Evolutionary conservation across 2,329 filamentous ascomycete genomes (phyloP).

Genomic region (Trichoderma cornu-damae): DNA sequence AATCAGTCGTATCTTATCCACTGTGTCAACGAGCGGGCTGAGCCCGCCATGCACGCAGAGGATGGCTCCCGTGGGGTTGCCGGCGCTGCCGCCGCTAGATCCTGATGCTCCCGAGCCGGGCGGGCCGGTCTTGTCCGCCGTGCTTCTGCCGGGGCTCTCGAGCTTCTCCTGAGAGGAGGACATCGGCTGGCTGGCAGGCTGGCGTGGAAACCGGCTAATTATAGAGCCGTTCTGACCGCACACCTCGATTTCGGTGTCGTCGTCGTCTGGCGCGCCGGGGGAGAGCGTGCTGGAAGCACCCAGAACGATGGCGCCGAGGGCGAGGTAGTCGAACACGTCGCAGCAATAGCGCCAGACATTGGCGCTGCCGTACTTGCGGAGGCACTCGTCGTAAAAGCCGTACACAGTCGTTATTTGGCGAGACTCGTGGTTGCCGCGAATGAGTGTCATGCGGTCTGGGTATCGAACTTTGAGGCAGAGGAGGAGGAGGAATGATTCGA

Average conservation of each 20-base stretch:
- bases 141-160: constrained; percentile 27
- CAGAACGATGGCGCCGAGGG: constrained; percentile 83
- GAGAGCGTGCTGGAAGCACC: constrained; percentile 68
- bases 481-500: constrained; percentile 93
- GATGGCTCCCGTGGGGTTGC: constrained; percentile 73
- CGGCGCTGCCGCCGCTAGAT: constrained; percentile 57
- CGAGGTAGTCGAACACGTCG: constrained; percentile 96
- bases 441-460: constrained; percentile 92
- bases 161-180: constrained; percentile 14
- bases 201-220: constrained; percentile 64
- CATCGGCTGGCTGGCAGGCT: constrained; percentile 27
- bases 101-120: constrained; percentile 76
- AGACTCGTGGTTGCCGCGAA: constrained; percentile 92
- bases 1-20: constrained; percentile 91
- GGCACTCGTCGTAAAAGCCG: constrained; percentile 95
- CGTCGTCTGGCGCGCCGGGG: constrained; percentile 49
- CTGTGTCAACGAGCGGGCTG: constrained; percentile 82
- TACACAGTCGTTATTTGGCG: constrained; percentile 96
- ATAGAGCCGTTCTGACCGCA: constrained; percentile 78
- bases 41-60: constrained; percentile 94
- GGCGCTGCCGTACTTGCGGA: constrained; percentile 91
- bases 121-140: constrained; percentile 52
- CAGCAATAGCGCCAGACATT: constrained; percentile 98
- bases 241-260: constrained; percentile 88
- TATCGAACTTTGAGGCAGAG: constrained; percentile 96